Percentiles rank a stretch among this genome's conserved stretches.
Conservation (phyloP, 306 rosid species). For the Benincasa hispida region DNA sequence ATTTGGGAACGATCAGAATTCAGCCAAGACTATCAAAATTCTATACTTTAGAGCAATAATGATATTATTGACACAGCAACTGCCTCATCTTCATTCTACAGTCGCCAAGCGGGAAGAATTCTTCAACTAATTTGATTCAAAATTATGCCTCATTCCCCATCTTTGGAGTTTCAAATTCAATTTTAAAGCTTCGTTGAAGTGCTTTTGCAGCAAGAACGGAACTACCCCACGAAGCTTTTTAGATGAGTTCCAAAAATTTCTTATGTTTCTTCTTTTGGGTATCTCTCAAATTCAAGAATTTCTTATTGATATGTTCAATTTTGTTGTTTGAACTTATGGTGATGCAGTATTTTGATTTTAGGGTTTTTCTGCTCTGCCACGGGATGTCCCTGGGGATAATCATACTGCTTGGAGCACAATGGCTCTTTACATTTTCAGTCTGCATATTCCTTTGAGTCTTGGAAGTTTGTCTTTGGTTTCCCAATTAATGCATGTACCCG, state of each 20-base stretch:
- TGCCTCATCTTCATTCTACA: constrained; percentile 5
- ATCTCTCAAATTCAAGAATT: neutral
- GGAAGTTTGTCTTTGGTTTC: constrained; percentile 61
- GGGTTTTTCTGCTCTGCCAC: constrained; percentile 50
- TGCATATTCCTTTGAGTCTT: constrained; percentile 87
- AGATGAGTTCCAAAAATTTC: constrained; percentile 11
- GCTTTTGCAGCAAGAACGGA: constrained; percentile 30
- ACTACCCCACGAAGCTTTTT: constrained; percentile 20
- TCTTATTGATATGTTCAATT: neutral
- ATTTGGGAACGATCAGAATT: neutral
- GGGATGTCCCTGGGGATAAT: constrained; percentile 46
- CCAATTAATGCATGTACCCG: constrained; percentile 24
- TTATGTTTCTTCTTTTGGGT: neutral
- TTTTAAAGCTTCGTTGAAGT: constrained; percentile 20
- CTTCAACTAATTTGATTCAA: neutral
- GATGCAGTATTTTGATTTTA: neutral
- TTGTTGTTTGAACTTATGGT: neutral
- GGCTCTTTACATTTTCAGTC: constrained; percentile 51
- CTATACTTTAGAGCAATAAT: constrained; percentile 11
- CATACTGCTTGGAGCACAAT: constrained; percentile 46
- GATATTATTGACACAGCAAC: constrained; percentile 17
- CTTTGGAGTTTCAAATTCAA: neutral
- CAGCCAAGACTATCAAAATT: too few species aligned
- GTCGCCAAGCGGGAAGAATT: neutral
- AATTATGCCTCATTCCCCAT: neutral